Evolutionary conservation across 2,329 filamentous ascomycete genomes (phyloP), one percentile per base, ranked within the genome.

Genomic region (Colletotrichum euphorbiae): DNA sequence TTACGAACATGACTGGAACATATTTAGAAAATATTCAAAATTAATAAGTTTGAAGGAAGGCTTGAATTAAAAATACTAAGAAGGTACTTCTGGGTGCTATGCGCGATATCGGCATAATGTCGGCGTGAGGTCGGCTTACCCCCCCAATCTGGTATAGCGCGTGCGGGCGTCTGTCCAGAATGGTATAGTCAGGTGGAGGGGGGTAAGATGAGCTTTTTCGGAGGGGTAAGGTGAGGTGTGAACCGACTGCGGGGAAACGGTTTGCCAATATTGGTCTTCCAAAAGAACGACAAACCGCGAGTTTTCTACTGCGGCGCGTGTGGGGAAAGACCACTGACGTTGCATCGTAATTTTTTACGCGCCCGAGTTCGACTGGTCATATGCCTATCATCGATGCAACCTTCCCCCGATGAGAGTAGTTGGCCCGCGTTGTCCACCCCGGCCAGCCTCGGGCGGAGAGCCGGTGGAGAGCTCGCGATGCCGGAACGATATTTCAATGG

Each of bases 401-500:
- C 31, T 60, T 43, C n/a, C 55, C 52, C 48, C 4, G 33, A 28
- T 33, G 24, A 43, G 42, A 9, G 12, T 33, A 6, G 6, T 52
- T 21, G 33, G 13, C 51, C 48, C 48, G 42, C 64, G 46, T 46
- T 45, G 15, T 31, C 8, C 13, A 8, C 48, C 17, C 60, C 31
- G n/a, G 21, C 3, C 36, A 17, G 11, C 4, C 15, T 33, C 58
- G 21, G 15, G 19, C 19, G 59, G 42, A 51, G 50, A 43, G 21
- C 50, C 46, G 28, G 54, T 40, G 54, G 54, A 58, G 21, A 48
- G 24, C 40, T 36, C 17, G 19, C 19, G 12, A 3, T 36, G 9
- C 17, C 54, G 61, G 54, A 55, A 65, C 24, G 40, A 42, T 19
- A 43, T 54, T 43, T 66, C 33, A 69, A 69, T 69, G 66, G 66